phyloP scores from a whole-genome alignment of 208 protist genomes.

The Herpetomonas samuelpessoai region DNA sequence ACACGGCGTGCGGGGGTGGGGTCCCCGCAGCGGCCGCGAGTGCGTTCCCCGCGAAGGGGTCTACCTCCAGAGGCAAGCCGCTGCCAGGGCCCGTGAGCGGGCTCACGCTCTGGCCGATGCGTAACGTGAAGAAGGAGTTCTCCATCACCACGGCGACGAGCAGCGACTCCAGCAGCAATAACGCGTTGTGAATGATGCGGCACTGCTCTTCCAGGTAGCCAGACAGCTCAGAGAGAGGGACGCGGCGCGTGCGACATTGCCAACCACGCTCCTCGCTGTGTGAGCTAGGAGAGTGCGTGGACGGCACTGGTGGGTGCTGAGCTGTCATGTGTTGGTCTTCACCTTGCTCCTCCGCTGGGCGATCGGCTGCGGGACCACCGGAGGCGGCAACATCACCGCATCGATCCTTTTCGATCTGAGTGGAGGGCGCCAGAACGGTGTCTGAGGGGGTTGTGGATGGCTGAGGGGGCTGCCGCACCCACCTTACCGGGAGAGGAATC shows the following conservation, averaged over 20 bases:
- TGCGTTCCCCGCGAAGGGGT: background rate
- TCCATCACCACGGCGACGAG: slow-evolving; percentile 24
- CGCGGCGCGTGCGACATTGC: background rate
- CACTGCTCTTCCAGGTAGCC: slow-evolving; percentile 21
- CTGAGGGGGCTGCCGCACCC: too few species aligned
- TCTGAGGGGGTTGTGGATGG: too few species aligned
- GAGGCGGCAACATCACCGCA: background rate
- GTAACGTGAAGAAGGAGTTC: slow-evolving; percentile 16
- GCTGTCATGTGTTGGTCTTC: too few species aligned
- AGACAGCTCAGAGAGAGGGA: slow-evolving; percentile 18
- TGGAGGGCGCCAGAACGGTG: too few species aligned
- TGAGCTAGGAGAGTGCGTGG: too few species aligned
- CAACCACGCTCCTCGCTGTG: background rate
- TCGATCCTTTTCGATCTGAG: too few species aligned
- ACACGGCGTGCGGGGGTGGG: too few species aligned
- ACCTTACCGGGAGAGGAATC: too few species aligned
- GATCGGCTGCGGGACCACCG: background rate
- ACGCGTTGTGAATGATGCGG: slow-evolving; percentile 21
- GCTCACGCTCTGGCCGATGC: background rate
- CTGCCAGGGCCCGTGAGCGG: background rate
- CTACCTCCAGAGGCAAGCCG: background rate
- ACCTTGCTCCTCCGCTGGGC: too few species aligned
- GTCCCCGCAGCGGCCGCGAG: too few species aligned
- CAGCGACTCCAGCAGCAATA: slow-evolving; percentile 35
- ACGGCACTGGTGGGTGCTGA: too few species aligned